Base-by-base conservation (phyloP, 352 stramenopile species). In the Phytopythium aichiense region DNA sequence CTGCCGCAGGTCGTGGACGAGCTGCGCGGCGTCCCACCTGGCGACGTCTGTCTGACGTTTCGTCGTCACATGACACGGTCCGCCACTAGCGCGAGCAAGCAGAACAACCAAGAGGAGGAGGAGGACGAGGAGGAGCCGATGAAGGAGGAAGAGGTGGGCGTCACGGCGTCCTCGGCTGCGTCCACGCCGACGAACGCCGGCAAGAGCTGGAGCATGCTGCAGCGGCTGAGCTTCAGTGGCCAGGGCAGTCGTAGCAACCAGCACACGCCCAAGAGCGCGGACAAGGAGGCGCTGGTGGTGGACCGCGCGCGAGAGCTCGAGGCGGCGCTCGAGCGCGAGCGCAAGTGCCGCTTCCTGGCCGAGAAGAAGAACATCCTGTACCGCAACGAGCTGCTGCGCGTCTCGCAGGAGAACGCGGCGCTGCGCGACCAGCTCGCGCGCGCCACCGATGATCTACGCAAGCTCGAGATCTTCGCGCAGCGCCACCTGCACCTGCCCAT, bases 331-430 rank as follows among this genome's bases (percentile, higher is more conserved):
- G 73, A 79, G 55, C 71, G 78, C 42, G 82, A 92, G 53, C 78
- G 81, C 31, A 91, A 90, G 56, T 89, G 82, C 57, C 82, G 80
- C 35, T 86, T 87, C 35, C 69, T 92, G 23, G 73, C 78, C 6
- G 82, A 92, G 64, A 73, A 80, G 46, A 89, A 89, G 68, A 89
- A 89, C 61, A 84, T 89, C 35, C 22, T 92, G 30, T 92, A 92
- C 35, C 80, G 82, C 61, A 87, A 87, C 33, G 82, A 87, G 49
- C 64, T 92, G 20, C 51, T 83, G 50, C 62, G 75, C 0, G 57
- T 88, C 22, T 82, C 72, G 20, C 76, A 89, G 13, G 78, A 87
- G 63, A 92, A 87, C 58, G 43, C 73, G 16, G 56, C 67, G 46
- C 63, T 92, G 22, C 72, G 74, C 13, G 80, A 75, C 56, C 66